Evolutionary conservation across 2,329 filamentous ascomycete species (phyloP), one percentile per base, ranked within the genome.

Genomic region (Monosporascus sp.): DNA sequence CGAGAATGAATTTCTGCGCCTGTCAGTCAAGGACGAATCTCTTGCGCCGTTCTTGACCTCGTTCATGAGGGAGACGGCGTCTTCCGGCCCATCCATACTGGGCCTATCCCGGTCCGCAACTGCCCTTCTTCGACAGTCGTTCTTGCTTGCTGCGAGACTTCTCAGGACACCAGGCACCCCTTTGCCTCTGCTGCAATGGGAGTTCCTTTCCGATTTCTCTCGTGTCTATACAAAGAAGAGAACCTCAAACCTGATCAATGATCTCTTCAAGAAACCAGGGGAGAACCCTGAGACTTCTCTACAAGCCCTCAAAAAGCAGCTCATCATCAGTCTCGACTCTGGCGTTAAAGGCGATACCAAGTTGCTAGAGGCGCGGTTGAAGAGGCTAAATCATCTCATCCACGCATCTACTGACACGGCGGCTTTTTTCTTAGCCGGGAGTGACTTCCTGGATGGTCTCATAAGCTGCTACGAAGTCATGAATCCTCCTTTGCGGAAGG

Each of bases 391-490:
- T 54, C 77, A 83, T 49, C 71, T 92, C 4, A 71, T 90, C 5
- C 78, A 83, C 60, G 76, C 74, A 7, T 89, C 85, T 5, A 75
- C 82, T 0, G 74, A 77, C 20, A 73, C 77, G 1, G 80, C 80
- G 20, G 72, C 74, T 1, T 75, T 89, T 60, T 86, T 96, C 62
- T 81, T 96, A 61, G 88, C 88, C 0, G 93, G 93, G 1, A 91
- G 88, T 49, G 93, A 97, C 70, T 93, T 94, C 61, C 71, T 96
- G 20, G 93, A 97, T 67, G 83, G 87, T 1, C 77, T 96, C 14
- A 75, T 83, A 38, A 74, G 74, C 49, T 85, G 85, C 56, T 92
- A 86, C 69, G 78, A 75, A 48, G 78, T 86, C 53, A 84, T 82
- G 68, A 82, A 85, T 53, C 79, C 81, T 18, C 77, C 79, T 0